These are phyloP conservation scores for Cryptosporidium xiaoi DNA, from an alignment of 169 alveolate genomes.

Conservation along the genomic window DNA sequence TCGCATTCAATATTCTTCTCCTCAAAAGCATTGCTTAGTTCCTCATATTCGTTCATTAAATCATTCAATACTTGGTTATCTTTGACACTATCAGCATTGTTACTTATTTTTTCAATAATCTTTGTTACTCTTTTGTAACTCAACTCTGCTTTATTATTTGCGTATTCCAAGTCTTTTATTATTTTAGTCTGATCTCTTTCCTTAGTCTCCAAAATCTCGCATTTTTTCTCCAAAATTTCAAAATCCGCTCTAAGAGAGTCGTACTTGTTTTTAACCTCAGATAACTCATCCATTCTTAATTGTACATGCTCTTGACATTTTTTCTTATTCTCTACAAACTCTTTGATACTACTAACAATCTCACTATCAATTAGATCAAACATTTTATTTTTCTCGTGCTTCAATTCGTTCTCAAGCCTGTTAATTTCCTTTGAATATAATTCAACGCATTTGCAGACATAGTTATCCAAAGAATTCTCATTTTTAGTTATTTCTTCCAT, in stretches of 20 bases:
- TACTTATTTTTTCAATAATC: neutral
- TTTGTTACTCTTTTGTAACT: neutral
- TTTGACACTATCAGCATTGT: neutral
- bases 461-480: too few relatives aligned
- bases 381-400: slow-evolving; percentile 1
- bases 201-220: slow-evolving; percentile 5
- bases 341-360: slow-evolving; percentile 3
- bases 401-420: slow-evolving; percentile 3
- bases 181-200: slow-evolving; percentile 32
- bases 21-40: slow-evolving; percentile 71
- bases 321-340: slow-evolving; percentile 18
- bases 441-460: slow-evolving; percentile 30
- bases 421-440: neutral
- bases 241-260: slow-evolving; percentile 4
- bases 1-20: slow-evolving; percentile 67
- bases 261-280: slow-evolving; percentile 16
- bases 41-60: slow-evolving; percentile 63
- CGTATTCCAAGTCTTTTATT: slow-evolving; percentile 15
- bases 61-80: slow-evolving; percentile 7
- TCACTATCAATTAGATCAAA: slow-evolving; percentile 20
- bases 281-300: neutral
- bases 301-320: slow-evolving; percentile 18
- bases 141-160: slow-evolving; percentile 1
- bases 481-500: neutral
- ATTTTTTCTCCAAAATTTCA: neutral